Evolutionary conservation across 2,329 filamentous ascomycete genomes (phyloP).

Genomic region (Penicillium sp.): DNA sequence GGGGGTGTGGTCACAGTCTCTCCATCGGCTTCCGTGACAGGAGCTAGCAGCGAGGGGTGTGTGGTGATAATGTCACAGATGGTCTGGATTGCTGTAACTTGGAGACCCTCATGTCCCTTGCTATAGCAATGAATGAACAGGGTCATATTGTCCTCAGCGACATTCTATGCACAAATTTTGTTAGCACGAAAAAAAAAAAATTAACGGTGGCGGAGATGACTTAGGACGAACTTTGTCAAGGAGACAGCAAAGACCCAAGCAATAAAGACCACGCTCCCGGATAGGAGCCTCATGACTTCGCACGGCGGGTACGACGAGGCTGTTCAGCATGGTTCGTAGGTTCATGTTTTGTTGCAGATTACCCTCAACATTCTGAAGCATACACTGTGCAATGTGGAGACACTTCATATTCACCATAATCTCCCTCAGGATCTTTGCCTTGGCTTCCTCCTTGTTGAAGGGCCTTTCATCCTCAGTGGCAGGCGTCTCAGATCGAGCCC

Average conservation of each 20-base stretch:
- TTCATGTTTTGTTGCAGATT: slow-evolving; percentile 87
- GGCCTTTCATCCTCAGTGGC: slow-evolving; percentile 61
- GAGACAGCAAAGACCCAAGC: slow-evolving; percentile 86
- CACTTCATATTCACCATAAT: slow-evolving; percentile 99
- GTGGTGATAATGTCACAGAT: slow-evolving; percentile 91
- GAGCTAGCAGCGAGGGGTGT: slow-evolving; percentile 76
- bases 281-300: slow-evolving; percentile 91
- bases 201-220: not conserved
- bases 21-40: slow-evolving; percentile 48
- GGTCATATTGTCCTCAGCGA: slow-evolving; percentile 88
- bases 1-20: slow-evolving; percentile 54
- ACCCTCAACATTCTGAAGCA: slow-evolving; percentile 89
- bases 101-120: slow-evolving; percentile 86
- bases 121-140: slow-evolving; percentile 95
- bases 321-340: slow-evolving; percentile 97
- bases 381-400: slow-evolving; percentile 94
- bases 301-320: slow-evolving; percentile 91
- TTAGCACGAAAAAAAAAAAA: slow-evolving; percentile 17
- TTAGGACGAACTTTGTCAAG: slow-evolving; percentile 69
- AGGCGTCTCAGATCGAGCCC: slow-evolving; percentile 48
- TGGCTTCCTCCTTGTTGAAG: slow-evolving; percentile 61
- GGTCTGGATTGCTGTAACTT: slow-evolving; percentile 88
- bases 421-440: slow-evolving; percentile 73
- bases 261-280: slow-evolving; percentile 84
- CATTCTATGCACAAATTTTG: slow-evolving; percentile 54